Percentiles rank a stretch among this genome's conserved stretches.
Conservation (phyloP, 805 yeast species). For the Metschnikowia lachancei region DNA sequence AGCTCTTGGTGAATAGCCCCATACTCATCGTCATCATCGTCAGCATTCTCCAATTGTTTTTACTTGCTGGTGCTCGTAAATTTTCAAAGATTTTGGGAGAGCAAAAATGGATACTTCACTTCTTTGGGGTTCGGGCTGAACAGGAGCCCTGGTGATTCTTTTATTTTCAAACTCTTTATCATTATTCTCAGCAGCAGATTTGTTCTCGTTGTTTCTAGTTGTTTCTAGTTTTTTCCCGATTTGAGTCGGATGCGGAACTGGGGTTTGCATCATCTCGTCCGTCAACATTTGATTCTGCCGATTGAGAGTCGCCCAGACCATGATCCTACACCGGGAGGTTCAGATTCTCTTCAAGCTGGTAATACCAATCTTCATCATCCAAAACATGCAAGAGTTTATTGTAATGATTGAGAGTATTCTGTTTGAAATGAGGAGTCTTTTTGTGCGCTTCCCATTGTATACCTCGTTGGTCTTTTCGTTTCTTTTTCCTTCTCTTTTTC, state of each 20-base stretch:
- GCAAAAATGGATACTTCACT: slow-evolving; percentile 46
- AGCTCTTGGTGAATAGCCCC: slow-evolving; percentile 62
- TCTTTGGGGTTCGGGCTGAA: slow-evolving; percentile 54
- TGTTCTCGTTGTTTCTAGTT: neutral
- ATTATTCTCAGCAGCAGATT: slow-evolving; percentile 11
- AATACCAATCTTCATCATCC: slow-evolving; percentile 81
- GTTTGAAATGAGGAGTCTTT: too few relatives aligned
- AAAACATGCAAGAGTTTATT: slow-evolving; percentile 72
- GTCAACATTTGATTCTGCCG: slow-evolving; percentile 8
- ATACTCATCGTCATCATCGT: slow-evolving; percentile 26
- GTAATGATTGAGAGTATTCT: slow-evolving; percentile 66
- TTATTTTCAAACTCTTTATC: slow-evolving; percentile 14
- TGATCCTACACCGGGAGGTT: slow-evolving; percentile 71
- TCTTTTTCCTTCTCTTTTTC: too few relatives aligned
- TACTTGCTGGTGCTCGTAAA: slow-evolving; percentile 30
- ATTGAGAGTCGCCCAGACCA: slow-evolving; percentile 37
- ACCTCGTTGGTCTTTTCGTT: too few relatives aligned
- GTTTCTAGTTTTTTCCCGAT: too few relatives aligned
- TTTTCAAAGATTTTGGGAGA: slow-evolving; percentile 49
- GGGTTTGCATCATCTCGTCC: slow-evolving; percentile 13
- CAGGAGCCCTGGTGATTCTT: slow-evolving; percentile 14
- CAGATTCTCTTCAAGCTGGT: slow-evolving; percentile 60
- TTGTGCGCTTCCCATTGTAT: too few relatives aligned
- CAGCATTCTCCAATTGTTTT: slow-evolving; percentile 22
- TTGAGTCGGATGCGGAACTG: neutral